Evolutionary conservation across 371 early-diverging fungal genomes (phyloP).

Genomic region (Apophysomyces elegans): DNA sequence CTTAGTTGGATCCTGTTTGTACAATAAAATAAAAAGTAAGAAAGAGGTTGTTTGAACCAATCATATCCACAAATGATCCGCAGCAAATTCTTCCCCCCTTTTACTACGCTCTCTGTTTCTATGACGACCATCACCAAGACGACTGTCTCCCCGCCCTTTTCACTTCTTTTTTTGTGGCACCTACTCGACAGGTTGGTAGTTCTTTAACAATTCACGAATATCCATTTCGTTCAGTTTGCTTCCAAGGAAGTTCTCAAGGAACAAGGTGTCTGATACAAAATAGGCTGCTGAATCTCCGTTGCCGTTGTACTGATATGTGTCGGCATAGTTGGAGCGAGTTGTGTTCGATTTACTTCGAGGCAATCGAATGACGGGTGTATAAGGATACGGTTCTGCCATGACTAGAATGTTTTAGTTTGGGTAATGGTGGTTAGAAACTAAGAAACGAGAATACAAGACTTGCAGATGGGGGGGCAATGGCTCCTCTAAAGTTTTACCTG

Average conservation of each 20-base stretch:
- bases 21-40: neutral
- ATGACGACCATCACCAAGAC: constrained; percentile 6
- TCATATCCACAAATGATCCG: neutral
- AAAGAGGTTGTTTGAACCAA: neutral
- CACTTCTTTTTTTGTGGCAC: constrained; percentile 11
- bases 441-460: neutral
- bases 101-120: constrained; percentile 7
- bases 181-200: constrained; percentile 51
- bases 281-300: constrained; percentile 27
- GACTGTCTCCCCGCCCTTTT: neutral
- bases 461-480: neutral
- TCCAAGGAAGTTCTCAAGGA: constrained; percentile 33
- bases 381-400: constrained; percentile 40
- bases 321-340: constrained; percentile 16
- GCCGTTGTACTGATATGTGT: constrained; percentile 9
- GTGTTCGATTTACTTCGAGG: constrained; percentile 41
- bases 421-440: neutral
- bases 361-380: constrained; percentile 41
- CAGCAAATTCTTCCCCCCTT: neutral
- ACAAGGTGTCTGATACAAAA: constrained; percentile 48
- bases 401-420: neutral
- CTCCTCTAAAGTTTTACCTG: constrained; percentile 5
- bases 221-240: constrained; percentile 41
- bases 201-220: constrained; percentile 40
- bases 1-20: constrained; percentile 5